Conservation (phyloP, 164 flowering plant genomes). For the Vitis cinerea region DNA sequence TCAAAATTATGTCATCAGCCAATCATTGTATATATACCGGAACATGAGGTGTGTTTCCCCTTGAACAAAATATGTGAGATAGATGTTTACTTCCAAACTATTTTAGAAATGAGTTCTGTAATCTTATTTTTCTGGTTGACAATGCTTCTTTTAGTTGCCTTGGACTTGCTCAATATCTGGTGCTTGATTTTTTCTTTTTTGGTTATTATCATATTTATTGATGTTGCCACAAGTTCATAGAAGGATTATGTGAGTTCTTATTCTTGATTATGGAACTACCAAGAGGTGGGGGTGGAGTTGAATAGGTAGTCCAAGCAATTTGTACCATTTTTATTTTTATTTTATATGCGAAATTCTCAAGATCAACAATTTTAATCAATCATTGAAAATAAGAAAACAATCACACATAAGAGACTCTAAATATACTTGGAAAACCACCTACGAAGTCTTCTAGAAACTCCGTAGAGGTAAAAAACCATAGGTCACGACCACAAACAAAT, state of each 20-base stretch:
- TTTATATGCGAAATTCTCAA: no score
- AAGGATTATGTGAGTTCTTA: neutral
- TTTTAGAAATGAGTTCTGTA: neutral
- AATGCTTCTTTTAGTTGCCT: neutral
- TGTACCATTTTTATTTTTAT: no score
- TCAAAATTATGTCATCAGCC: constrained; percentile 80
- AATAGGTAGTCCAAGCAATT: no score
- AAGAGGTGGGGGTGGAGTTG: no score
- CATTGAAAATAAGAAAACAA: no score
- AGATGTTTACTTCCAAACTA: neutral
- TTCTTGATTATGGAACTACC: no score
- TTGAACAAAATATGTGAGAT: neutral
- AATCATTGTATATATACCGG: constrained; percentile 81
- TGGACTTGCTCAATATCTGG: neutral
- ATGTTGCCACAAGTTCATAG: neutral
- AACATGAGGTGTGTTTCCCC: constrained; percentile 64
- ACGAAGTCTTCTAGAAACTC: no score
- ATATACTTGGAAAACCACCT: no score
- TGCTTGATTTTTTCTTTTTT: neutral
- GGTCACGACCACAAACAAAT: no score
- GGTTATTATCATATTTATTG: neutral
- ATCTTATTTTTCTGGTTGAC: neutral
- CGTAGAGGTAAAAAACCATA: no score
- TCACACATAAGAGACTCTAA: no score
- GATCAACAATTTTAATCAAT: no score